These are phyloP conservation scores for Catunica adiposa DNA, from an alignment of 2,329 filamentous ascomycete species.

Conservation along the genomic window DNA sequence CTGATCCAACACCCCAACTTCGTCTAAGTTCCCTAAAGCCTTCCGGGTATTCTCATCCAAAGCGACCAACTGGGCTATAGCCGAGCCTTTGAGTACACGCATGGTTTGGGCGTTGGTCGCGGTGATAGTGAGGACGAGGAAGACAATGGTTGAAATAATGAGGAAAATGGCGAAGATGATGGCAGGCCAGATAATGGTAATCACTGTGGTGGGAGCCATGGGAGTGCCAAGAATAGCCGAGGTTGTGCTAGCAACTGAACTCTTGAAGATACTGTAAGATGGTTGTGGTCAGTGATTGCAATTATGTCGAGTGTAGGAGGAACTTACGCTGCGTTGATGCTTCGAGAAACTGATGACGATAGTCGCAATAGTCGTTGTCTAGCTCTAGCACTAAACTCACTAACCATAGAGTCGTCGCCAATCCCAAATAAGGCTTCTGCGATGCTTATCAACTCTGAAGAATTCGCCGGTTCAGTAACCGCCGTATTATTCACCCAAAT, in stretches of 20 bases:
- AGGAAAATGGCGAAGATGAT: slow-evolving; percentile 18
- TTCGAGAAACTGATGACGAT: neutral
- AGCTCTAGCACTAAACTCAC: neutral
- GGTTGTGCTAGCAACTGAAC: neutral
- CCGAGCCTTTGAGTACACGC: slow-evolving; percentile 19
- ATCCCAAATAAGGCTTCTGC: neutral
- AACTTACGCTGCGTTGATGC: neutral
- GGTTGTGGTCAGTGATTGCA: neutral
- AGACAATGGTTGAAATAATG: slow-evolving; percentile 14
- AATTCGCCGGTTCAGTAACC: neutral
- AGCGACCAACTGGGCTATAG: slow-evolving; percentile 18
- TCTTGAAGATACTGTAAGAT: neutral
- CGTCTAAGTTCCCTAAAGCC: slow-evolving; percentile 14
- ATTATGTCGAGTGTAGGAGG: neutral
- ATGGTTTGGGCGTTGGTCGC: slow-evolving; percentile 17
- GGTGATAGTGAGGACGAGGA: slow-evolving; percentile 18
- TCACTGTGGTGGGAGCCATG: slow-evolving; percentile 15
- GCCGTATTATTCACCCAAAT: slow-evolving; percentile 5
- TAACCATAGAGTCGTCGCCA: neutral
- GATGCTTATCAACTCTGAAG: neutral
- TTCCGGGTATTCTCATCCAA: slow-evolving; percentile 14
- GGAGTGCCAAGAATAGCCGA: slow-evolving; percentile 15
- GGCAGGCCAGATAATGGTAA: slow-evolving; percentile 18
- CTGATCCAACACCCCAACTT: slow-evolving; percentile 7
- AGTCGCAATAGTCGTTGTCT: neutral